phyloP scores from a whole-genome alignment of 441 rosid species.

The Mallotus repandus region DNA sequence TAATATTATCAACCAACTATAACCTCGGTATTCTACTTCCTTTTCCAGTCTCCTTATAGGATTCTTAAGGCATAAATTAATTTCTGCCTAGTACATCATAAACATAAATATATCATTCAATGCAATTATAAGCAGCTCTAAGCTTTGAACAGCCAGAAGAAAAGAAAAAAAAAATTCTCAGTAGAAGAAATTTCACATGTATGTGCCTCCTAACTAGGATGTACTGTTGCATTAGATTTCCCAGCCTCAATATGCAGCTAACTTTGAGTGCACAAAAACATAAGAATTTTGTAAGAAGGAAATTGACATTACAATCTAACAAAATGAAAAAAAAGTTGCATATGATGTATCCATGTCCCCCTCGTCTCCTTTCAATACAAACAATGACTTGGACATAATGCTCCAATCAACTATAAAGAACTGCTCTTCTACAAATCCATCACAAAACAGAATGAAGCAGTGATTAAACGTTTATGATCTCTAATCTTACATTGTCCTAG shows the following conservation, averaged over 20 bases:
- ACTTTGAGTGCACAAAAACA: not conserved
- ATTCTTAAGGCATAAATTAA: not conserved
- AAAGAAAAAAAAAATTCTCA: not conserved
- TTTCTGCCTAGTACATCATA: not conserved
- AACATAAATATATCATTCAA: not conserved
- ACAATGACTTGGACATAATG: not conserved
- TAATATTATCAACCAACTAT: not conserved
- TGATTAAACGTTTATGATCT: too few relatives aligned
- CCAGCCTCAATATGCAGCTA: too few relatives aligned
- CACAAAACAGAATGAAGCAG: not conserved
- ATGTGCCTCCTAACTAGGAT: not conserved
- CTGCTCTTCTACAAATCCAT: not conserved
- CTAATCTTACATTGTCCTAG: too few relatives aligned
- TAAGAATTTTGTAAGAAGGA: not conserved
- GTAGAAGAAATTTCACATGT: not conserved
- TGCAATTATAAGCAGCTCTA: not conserved
- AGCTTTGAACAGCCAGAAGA: not conserved
- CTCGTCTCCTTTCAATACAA: too few relatives aligned
- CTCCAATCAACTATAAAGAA: slow-evolving; percentile 1
- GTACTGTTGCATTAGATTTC: not conserved
- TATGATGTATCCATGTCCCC: too few relatives aligned
- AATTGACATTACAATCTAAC: not conserved
- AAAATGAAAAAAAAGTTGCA: too few relatives aligned
- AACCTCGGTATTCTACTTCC: too few relatives aligned
- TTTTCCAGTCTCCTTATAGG: not conserved